Conservation (phyloP, 768 basidiomycete genomes). For the Nidularia sp. region DNA sequence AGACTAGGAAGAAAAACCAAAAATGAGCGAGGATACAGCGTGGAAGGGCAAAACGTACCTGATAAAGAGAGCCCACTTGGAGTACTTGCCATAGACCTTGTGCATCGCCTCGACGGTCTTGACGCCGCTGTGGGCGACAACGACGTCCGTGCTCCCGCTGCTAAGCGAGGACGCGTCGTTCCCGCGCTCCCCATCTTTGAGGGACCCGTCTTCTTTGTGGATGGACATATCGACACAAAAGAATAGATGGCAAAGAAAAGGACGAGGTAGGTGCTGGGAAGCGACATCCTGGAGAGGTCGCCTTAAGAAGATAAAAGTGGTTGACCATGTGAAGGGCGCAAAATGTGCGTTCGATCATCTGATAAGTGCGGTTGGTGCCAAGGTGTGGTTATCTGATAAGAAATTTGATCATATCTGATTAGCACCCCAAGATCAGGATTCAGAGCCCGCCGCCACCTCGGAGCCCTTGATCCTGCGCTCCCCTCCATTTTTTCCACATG, state of each 20-base stretch:
- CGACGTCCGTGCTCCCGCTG: slow-evolving; percentile 7
- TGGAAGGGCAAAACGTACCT: slow-evolving; percentile 28
- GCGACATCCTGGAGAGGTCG: neutral
- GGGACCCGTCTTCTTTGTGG: slow-evolving; percentile 4
- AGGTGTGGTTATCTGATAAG: slow-evolving; percentile 16
- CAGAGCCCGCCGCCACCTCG: neutral
- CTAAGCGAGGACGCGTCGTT: neutral
- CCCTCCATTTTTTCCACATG: too few species aligned
- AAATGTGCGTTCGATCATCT: slow-evolving; percentile 9
- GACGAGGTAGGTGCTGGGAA: neutral
- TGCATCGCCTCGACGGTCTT: slow-evolving; percentile 46
- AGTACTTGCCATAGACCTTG: slow-evolving; percentile 47
- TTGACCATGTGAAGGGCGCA: slow-evolving; percentile 2
- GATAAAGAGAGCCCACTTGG: slow-evolving; percentile 57
- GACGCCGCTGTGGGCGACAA: slow-evolving; percentile 34
- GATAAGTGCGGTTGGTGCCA: slow-evolving; percentile 14
- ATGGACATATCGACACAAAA: slow-evolving; percentile 8
- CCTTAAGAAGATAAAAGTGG: neutral
- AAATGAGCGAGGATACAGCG: neutral
- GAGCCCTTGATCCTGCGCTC: too few species aligned
- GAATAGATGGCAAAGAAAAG: neutral
- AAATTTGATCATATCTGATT: slow-evolving; percentile 11
- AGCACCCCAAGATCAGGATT: neutral
- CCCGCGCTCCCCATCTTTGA: slow-evolving; percentile 10
- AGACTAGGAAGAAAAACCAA: slow-evolving; percentile 29